phyloP scores from a whole-genome alignment of 768 basidiomycete genomes.

The Boletellus sp. region DNA sequence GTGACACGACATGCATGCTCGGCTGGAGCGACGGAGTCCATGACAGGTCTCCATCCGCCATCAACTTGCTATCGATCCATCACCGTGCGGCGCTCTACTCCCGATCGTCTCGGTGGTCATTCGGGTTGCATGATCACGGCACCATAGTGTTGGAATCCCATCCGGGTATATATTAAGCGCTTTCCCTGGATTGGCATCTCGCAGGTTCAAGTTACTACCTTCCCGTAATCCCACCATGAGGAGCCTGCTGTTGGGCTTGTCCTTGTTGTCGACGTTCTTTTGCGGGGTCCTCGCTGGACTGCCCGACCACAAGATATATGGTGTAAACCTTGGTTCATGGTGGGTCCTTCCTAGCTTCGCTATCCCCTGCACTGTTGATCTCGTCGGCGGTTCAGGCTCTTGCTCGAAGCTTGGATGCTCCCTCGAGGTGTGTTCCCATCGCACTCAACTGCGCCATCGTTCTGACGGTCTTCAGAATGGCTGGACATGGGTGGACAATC shows the following conservation, averaged over 20 bases:
- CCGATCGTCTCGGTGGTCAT: background rate
- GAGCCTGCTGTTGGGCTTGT: slow-evolving; percentile 8
- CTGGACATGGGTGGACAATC: slow-evolving; percentile 64
- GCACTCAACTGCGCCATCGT: background rate
- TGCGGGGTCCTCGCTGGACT: slow-evolving; percentile 16
- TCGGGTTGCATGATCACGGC: background rate
- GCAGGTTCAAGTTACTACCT: background rate
- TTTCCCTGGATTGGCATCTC: background rate
- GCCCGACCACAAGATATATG: slow-evolving; percentile 52
- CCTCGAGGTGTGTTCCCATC: slow-evolving; percentile 46
- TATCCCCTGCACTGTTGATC: background rate
- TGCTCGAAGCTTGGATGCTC: slow-evolving; percentile 82
- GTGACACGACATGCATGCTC: too few species aligned
- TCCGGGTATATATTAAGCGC: slow-evolving; percentile 6
- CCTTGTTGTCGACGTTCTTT: slow-evolving; percentile 16
- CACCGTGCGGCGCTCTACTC: background rate
- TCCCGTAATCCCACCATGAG: slow-evolving; percentile 17
- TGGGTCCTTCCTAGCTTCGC: slow-evolving; percentile 21
- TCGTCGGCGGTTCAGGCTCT: slow-evolving; percentile 47
- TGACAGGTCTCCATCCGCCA: too few species aligned
- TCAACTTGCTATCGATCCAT: too few species aligned
- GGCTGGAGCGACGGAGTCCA: too few species aligned
- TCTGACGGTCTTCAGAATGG: slow-evolving; percentile 50
- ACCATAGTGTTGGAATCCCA: background rate
- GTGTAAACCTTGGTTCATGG: slow-evolving; percentile 72